Evolutionary conservation across 2,329 filamentous ascomycete species (phyloP).

Genomic region (Sporothrix brasiliensis): DNA sequence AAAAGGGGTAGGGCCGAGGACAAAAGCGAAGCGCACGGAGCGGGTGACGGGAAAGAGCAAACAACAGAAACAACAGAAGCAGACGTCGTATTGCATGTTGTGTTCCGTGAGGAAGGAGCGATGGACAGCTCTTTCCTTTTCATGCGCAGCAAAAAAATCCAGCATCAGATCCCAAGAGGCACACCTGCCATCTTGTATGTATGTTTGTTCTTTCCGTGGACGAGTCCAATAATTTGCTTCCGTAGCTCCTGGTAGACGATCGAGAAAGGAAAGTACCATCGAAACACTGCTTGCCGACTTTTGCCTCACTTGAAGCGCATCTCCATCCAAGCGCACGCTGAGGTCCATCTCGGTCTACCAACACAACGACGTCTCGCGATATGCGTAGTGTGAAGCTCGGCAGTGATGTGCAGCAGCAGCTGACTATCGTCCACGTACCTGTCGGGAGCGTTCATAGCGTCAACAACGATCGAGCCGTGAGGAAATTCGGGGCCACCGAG

Average conservation of each 20-base stretch:
- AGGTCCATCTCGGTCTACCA: neutral
- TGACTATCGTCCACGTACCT: slow-evolving; percentile 44
- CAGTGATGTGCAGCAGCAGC: neutral
- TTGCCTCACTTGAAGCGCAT: slow-evolving; percentile 21
- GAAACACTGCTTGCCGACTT: neutral
- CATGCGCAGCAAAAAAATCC: neutral
- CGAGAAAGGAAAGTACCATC: neutral
- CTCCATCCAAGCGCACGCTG: neutral
- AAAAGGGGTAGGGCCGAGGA: neutral
- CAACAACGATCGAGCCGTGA: neutral
- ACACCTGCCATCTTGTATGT: neutral
- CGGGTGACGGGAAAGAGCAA: neutral
- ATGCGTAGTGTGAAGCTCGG: too few species aligned
- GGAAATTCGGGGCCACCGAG: neutral
- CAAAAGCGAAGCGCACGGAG: neutral
- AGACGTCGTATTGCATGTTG: neutral
- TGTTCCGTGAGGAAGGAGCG: neutral
- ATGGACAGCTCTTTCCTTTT: slow-evolving; percentile 4
- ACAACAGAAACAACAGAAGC: slow-evolving; percentile 8
- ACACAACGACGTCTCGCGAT: neutral
- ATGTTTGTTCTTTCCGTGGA: neutral
- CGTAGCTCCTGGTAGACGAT: neutral
- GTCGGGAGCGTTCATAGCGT: slow-evolving; percentile 60
- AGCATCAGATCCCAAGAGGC: neutral
- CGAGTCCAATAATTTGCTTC: neutral